Percentiles rank a stretch among this genome's conserved stretches.
Conservation (phyloP, 345 rosid species). For the Brassica rapa region DNA sequence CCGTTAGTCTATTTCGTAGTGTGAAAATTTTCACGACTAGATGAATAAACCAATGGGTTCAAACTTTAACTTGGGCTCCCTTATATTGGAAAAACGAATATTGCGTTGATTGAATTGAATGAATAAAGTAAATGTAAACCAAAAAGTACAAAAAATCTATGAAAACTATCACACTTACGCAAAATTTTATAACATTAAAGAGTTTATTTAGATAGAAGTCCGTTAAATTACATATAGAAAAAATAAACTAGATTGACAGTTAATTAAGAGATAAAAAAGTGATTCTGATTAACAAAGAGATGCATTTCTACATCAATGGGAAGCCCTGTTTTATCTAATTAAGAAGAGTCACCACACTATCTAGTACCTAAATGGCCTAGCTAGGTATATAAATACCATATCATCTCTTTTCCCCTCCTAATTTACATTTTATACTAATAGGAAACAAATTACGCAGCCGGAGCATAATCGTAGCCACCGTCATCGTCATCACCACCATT, state of each 20-base stretch:
- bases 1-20: neutral
- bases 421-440: neutral
- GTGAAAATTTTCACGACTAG: neutral
- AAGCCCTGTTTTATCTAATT: conserved; percentile 1
- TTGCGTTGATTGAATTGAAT: neutral
- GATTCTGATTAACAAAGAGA: neutral
- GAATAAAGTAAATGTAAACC: neutral
- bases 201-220: neutral
- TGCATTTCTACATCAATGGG: neutral
- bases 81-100: neutral
- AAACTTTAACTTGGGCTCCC: neutral
- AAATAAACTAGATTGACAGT: neutral
- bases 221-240: neutral
- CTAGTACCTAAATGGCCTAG: conserved; percentile 3
- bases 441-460: conserved; percentile 30
- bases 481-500: conserved; percentile 42
- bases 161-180: neutral
- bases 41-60: neutral
- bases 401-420: neutral
- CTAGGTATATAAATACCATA: conserved; percentile 9
- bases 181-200: neutral
- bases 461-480: conserved; percentile 35
- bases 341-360: conserved; percentile 24
- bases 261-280: neutral
- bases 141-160: neutral